Percentiles rank a stretch among this genome's conserved stretches.
These are phyloP conservation scores for Cryptosporidium ubiquitum DNA, from an alignment of 169 alveolate genomes.

Conservation along the genomic window DNA sequence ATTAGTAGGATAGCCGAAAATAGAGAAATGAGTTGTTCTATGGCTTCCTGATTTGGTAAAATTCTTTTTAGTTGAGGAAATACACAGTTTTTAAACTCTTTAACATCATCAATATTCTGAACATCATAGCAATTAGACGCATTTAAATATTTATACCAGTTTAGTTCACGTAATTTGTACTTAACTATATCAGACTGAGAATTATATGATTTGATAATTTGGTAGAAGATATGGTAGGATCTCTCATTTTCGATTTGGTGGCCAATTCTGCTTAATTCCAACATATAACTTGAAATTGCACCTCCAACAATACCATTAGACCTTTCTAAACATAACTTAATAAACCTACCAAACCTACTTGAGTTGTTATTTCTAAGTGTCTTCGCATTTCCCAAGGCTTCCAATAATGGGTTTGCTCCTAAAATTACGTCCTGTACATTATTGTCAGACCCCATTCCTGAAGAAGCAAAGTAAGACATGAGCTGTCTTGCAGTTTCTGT, in stretches of 20 bases:
- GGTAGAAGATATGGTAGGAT: conserved; percentile 82
- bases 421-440: conserved; percentile 81
- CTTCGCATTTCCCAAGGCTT: conserved; percentile 99
- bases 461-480: conserved; percentile 83
- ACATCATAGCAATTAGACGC: conserved; percentile 81
- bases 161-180: conserved; percentile 56
- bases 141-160: conserved; percentile 78
- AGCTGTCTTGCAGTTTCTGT: conserved; percentile 98
- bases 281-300: conserved; percentile 73
- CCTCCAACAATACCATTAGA: conserved; percentile 84
- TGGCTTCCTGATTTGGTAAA: conserved; percentile 22
- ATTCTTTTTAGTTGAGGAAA: conserved; percentile 64
- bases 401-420: conserved; percentile 96
- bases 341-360: conserved; percentile 97
- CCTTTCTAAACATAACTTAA: conserved; percentile 90
- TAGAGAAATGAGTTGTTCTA: conserved; percentile 45
- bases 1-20: conserved; percentile 81
- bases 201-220: conserved; percentile 80
- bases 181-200: conserved; percentile 5
- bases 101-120: conserved; percentile 81
- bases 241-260: conserved; percentile 77
- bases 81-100: conserved; percentile 75
- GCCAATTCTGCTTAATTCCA: conserved; percentile 69
- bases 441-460: conserved; percentile 31
- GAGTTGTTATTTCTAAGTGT: conserved; percentile 97